Base-by-base conservation (phyloP, 1,139 yeast species). In the Sugiyamaella castrensis region DNA sequence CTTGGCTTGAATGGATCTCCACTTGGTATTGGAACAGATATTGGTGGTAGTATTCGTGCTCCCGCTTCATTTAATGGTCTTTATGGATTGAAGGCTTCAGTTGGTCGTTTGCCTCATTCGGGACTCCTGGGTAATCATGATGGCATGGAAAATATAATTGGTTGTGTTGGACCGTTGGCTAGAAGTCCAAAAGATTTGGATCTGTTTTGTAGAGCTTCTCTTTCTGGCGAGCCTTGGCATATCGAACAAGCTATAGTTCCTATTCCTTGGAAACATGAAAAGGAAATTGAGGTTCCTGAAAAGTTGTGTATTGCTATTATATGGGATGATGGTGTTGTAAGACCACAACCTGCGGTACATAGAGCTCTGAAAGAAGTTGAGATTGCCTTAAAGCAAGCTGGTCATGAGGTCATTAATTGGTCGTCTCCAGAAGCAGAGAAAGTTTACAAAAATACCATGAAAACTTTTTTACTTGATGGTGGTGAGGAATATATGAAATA, bases 211-310 rank as follows among this genome's bases (percentile, higher is more conserved):
- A 77, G 78, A 56, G 63, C 72, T 13, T 71, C 78, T 54, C 70
- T 82, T 47, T 76, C 75, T 55, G 71, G 73, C 57, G 71, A 82
- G 63, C 91, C 92, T 15, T 84, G 89, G 89, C 70, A 74, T 41
- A 67, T 68, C 42, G 94, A 85, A 65, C 77, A 77, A 51, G 70
- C 73, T 49, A 67, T 73, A 45, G 65, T 79, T 42, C 81, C 79
- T 47, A 61, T 81, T 54, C 84, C 84, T 26, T 84, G 92, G 89
- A 75, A 79, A 58, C 70, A 68, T 4, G 67, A 64, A 24, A 32
- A 16, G 15, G 50, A 44, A 12, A 41, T 44, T 13, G 45, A 12
- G 13, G 45, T 43, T 29, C 41, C 41, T 12, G 26, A 27, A 13
- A 52, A 43, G 27, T 28, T 53, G 24, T 32, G 50, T 16, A 46